phyloP scores from a whole-genome alignment of 176 grass and related monocot species.

The Poa pratensis region DNA sequence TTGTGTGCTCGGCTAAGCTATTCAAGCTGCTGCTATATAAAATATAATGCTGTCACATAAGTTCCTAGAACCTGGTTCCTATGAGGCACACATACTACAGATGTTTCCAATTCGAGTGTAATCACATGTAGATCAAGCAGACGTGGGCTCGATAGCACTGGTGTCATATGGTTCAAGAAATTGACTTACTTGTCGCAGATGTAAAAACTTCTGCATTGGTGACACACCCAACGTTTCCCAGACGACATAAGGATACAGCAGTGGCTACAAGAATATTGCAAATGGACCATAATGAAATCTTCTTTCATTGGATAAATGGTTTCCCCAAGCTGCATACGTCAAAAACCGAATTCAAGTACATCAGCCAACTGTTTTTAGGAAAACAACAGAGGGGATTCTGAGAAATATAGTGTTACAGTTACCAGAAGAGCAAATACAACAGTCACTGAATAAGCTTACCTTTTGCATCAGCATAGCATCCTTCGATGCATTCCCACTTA shows the following conservation, averaged over 20 bases:
- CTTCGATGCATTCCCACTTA: constrained; percentile 89
- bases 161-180: constrained; percentile 35
- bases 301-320: constrained; percentile 98
- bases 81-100: not conserved
- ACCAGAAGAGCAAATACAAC: constrained; percentile 24
- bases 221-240: constrained; percentile 92
- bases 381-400: not conserved
- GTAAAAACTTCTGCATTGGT: constrained; percentile 84
- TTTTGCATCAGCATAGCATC: constrained; percentile 98
- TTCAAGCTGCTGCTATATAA: constrained; percentile 3
- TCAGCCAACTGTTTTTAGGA: constrained; percentile 13
- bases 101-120: not conserved
- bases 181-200: constrained; percentile 88
- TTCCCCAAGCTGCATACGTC: constrained; percentile 78
- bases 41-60: not conserved
- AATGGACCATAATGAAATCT: constrained; percentile 99
- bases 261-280: constrained; percentile 87
- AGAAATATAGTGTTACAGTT: not conserved
- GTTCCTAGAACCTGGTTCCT: not conserved
- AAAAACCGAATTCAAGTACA: constrained; percentile 52
- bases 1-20: not conserved
- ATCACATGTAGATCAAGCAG: constrained; percentile 19
- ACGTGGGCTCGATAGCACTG: constrained; percentile 11
- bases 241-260: constrained; percentile 91
- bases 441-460: constrained; percentile 46